Percentiles rank a stretch among this genome's conserved stretches.
These are phyloP conservation scores for Endothia cerciana DNA, from an alignment of 2,329 filamentous ascomycete species.

Conservation along the genomic window DNA sequence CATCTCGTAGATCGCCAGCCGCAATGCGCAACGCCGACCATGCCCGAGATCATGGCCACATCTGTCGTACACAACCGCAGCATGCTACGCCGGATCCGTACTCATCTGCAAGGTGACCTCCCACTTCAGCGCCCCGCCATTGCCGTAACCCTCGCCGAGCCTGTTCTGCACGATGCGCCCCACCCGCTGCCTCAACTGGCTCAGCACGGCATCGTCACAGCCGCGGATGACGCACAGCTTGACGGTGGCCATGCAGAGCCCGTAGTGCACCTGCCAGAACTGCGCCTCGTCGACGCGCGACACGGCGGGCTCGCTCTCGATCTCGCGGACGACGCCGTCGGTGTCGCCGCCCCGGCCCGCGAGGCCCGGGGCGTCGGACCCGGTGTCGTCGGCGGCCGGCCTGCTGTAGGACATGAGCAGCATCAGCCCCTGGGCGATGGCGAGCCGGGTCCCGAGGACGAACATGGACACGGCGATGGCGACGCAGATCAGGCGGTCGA, in stretches of 20 bases:
- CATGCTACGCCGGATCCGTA: slow-evolving; percentile 37
- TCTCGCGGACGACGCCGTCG: slow-evolving; percentile 78
- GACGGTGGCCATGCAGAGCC: slow-evolving; percentile 92
- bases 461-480: slow-evolving; percentile 90
- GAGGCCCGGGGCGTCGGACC: slow-evolving; percentile 27
- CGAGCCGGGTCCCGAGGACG: slow-evolving; percentile 78
- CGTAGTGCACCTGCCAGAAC: slow-evolving; percentile 99
- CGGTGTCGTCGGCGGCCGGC: slow-evolving; percentile 33
- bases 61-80: background rate
- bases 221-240: slow-evolving; percentile 73
- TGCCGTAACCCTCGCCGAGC: slow-evolving; percentile 85
- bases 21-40: background rate
- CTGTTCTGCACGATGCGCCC: slow-evolving; percentile 80
- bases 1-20: background rate
- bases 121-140: slow-evolving; percentile 80
- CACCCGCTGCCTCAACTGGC: slow-evolving; percentile 75
- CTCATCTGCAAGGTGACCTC: slow-evolving; percentile 87
- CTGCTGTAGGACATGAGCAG: slow-evolving; percentile 86
- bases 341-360: slow-evolving; percentile 46
- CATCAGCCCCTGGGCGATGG: slow-evolving; percentile 87
- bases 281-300: slow-evolving; percentile 83
- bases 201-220: slow-evolving; percentile 70
- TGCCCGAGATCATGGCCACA: background rate
- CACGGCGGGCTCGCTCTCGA: slow-evolving; percentile 78
- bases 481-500: slow-evolving; percentile 81